Evolutionary conservation across 108 stramenopile genomes (phyloP), one percentile per base, ranked within the genome.

Genomic region (Seminavis robusta): DNA sequence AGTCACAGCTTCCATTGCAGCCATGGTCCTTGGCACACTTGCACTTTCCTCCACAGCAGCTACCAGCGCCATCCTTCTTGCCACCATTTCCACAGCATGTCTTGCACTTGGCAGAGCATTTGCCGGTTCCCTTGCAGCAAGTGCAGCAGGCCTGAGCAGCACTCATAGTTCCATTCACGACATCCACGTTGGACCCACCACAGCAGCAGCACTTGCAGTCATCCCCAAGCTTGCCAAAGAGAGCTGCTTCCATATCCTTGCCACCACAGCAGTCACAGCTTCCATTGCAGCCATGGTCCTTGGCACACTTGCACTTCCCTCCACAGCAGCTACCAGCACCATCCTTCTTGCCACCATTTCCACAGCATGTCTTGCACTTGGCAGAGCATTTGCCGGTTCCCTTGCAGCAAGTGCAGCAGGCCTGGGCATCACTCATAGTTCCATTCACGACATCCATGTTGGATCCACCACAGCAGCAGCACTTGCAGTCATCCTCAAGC

Each of bases 91-190:
- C 56, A 58, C 56, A 56, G 47, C 56, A 67, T 15, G 15, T 7
- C 1, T 32, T 49, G 30, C 57, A 61, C 13, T 47, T 19, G 17
- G 47, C 28, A 17, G 48, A 31, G 29, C 61, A 71, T 19, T 24
- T 56, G 13, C 62, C 56, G 27, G 56, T 67, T 26, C 66, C 66
- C 49, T 63, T 62, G 69, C 61, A 63, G 61, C 59, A 61, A 23
- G 25, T 24, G 53, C 68, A 69, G 46, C 66, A 59, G 8, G 11
- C 58, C 29, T 67, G 56, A 5, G 10, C 46, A 0, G 7, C 58
- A 1, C 32, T 60, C 20, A 53, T 15, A 1, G 10, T 30, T 7
- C 67, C 67, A 10, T 25, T 24, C 20, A 27, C 9, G 15, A 36
- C 56, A n/a, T 57, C 56, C 16, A 47, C 41, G 34, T 55, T 24